Percentiles rank a stretch among this genome's conserved stretches.
phyloP scores from a whole-genome alignment of 306 rosid genomes.

The Lathyrus oleraceus region DNA sequence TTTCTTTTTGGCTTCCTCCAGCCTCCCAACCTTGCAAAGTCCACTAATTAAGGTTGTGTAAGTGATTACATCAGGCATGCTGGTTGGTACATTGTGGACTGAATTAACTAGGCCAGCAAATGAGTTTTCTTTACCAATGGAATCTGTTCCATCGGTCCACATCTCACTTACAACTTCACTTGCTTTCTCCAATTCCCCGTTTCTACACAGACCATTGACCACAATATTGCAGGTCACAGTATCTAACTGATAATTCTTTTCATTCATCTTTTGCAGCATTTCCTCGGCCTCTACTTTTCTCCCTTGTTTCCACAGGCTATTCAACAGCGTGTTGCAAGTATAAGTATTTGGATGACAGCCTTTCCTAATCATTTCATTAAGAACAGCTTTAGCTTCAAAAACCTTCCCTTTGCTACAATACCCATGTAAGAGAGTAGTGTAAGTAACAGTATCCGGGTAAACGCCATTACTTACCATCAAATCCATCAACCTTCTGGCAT shows the following conservation, averaged over 20 bases:
- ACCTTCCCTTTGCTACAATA: conserved; percentile 75
- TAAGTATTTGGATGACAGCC: conserved; percentile 72
- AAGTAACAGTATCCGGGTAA: conserved; percentile 68
- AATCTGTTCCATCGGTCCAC: conserved; percentile 79
- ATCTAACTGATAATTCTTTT: conserved; percentile 64
- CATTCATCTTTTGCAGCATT: conserved; percentile 75
- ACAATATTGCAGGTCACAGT: conserved; percentile 83
- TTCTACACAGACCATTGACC: conserved; percentile 79
- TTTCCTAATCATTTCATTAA: conserved; percentile 68
- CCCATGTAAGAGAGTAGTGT: conserved; percentile 74
- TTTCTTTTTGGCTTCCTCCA: conserved; percentile 87
- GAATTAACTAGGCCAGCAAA: conserved; percentile 60
- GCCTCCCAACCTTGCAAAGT: conserved; percentile 78
- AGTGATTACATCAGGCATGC: conserved; percentile 72
- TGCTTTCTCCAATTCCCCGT: conserved; percentile 82
- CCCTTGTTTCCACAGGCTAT: conserved; percentile 91
- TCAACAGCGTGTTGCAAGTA: conserved; percentile 83
- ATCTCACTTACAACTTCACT: conserved; percentile 73
- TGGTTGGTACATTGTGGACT: conserved; percentile 51
- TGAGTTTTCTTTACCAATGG: conserved; percentile 64
- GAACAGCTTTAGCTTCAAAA: conserved; percentile 68
- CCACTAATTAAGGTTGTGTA: conserved; percentile 74
- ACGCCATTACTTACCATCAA: conserved; percentile 61
- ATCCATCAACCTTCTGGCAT: conserved; percentile 66
- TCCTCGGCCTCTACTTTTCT: conserved; percentile 78